Evolutionary conservation across 2,329 filamentous ascomycete genomes (phyloP), one percentile per base, ranked within the genome.

Genomic region (Mollisiaceae sp.): DNA sequence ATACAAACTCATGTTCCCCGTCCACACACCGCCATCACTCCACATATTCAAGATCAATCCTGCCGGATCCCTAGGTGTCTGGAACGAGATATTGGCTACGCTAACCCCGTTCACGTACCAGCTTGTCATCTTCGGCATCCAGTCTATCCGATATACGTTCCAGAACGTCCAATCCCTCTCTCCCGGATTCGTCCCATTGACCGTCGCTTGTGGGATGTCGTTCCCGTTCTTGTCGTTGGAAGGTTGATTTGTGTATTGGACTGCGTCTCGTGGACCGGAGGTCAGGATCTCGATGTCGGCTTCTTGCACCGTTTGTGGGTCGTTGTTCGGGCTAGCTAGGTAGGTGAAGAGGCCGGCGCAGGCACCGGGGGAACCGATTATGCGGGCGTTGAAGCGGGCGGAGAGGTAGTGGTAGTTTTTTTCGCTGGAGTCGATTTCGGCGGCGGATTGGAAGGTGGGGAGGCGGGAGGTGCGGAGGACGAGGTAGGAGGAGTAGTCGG

Each of bases 261-360:
- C 71, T 4, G 39, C 39, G 36, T 75, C 67, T 27, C 69, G 50
- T 0, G 74, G 73, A 11, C 68, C 73, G 1, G 58, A 39, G 8
- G 74, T 76, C 3, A 76, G 68, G 55, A 76, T 75, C 50, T 76
- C 75, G 11, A 76, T 75, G 41, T 76, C 75, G 32, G 73, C 68
- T 71, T 76, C 75, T 65, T 75, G 72, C 0, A 75, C 68, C 1
- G 56, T 45, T 2, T 63, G 32, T 1, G 70, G 58, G 5, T 60
- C 50, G 27, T 63, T 54, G 11, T 32, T 32, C n/a, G n/a, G n/a
- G 27, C 27, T 32, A 6, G 62, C 43, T 5, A 71, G 68, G 58
- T 75, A 76, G 8, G 75, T 76, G 64, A 76, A 76, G 11, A 75
- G 68, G 4, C 74, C 75, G 4, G 75, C 73, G 56, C 72, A 75